phyloP scores from a whole-genome alignment of 306 rosid genomes.

The Malus fusca region DNA sequence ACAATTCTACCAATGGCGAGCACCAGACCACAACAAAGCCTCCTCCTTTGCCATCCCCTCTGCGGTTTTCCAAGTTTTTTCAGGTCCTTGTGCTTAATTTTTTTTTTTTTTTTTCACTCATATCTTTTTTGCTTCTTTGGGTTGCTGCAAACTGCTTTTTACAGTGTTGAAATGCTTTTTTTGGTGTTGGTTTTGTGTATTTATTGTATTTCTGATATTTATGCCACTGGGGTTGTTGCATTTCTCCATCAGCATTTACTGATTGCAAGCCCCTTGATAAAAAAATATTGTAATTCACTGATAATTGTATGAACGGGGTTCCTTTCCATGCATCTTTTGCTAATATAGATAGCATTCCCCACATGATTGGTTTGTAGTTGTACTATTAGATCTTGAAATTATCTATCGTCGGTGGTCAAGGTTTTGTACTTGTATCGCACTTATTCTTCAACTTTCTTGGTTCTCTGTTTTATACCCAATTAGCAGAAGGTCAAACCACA shows the following conservation, averaged over 20 bases:
- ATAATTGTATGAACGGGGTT: not conserved
- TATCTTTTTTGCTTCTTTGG: not conserved
- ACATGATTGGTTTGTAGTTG: not conserved
- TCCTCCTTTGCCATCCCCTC: constrained; percentile 81
- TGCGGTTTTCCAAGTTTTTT: constrained; percentile 79
- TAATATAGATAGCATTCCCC: not conserved
- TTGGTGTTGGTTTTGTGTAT: not conserved
- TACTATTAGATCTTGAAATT: not conserved
- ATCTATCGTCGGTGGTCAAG: no score
- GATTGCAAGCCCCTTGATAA: not conserved
- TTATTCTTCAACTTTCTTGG: not conserved
- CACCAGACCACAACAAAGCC: constrained; percentile 34
- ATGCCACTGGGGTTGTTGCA: not conserved
- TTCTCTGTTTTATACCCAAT: not conserved
- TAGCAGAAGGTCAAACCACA: not conserved
- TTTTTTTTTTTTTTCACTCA: not conserved
- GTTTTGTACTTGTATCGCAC: not conserved
- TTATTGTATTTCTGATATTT: constrained; percentile 15
- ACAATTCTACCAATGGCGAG: constrained; percentile 53
- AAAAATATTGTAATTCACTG: not conserved
- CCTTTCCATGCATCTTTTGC: not conserved
- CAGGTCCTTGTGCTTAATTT: constrained; percentile 38
- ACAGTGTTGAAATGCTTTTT: not conserved
- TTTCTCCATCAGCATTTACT: constrained; percentile 12
- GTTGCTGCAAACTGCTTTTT: not conserved